These are phyloP conservation scores for Eucalyptus globulus DNA, from an alignment of 345 rosid genomes.

Conservation along the genomic window DNA sequence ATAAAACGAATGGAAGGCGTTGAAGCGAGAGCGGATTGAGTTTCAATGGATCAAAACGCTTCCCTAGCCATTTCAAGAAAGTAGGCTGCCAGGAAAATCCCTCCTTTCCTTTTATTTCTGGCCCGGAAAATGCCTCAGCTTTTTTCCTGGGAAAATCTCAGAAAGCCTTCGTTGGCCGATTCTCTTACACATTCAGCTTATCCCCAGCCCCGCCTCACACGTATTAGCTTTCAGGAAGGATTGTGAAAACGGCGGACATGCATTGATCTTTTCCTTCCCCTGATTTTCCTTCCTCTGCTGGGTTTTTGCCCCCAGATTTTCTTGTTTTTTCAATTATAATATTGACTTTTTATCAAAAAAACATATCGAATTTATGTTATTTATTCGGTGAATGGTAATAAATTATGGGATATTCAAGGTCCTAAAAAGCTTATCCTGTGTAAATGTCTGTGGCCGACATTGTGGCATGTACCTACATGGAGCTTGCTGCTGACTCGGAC, in stretches of 20 bases:
- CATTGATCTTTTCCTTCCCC: neutral
- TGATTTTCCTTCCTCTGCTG: neutral
- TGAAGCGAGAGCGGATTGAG: conserved; percentile 44
- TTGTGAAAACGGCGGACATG: neutral
- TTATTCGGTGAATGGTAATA: neutral
- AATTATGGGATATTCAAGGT: neutral
- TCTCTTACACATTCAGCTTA: conserved; percentile 47
- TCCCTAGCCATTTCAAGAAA: neutral
- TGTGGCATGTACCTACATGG: neutral
- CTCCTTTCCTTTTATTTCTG: neutral
- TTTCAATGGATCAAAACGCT: conserved; percentile 51
- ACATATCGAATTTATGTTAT: neutral
- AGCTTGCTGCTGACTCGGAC: neutral
- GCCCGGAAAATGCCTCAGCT: neutral
- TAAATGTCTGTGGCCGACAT: neutral
- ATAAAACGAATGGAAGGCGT: conserved; percentile 43
- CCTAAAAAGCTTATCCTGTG: neutral
- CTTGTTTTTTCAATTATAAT: neutral
- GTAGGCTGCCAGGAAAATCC: neutral
- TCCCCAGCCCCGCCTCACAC: conserved; percentile 6
- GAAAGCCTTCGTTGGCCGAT: conserved; percentile 37
- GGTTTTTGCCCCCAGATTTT: neutral
- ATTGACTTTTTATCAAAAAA: neutral
- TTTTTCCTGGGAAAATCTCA: neutral
- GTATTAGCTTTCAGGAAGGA: neutral